Conservation (phyloP, 2,329 filamentous ascomycete genomes). For the Dichotomopilus funicola region DNA sequence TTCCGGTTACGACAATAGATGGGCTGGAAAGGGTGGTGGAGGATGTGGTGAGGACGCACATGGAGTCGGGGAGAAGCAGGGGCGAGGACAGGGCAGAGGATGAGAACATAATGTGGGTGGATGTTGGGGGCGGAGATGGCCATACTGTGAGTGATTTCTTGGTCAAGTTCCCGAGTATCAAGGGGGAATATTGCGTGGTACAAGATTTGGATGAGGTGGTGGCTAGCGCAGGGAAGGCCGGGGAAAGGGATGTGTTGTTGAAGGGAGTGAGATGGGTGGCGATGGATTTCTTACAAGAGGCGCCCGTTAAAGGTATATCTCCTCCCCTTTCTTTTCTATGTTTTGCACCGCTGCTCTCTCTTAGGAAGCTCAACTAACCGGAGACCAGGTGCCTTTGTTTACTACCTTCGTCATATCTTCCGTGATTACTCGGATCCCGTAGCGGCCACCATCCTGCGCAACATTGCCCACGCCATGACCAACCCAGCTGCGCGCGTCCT, state of each 20-base stretch:
- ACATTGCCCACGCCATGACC: slow-evolving; percentile 15
- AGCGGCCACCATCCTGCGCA: slow-evolving; percentile 16
- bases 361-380: neutral
- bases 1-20: slow-evolving; percentile 27
- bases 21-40: slow-evolving; percentile 23
- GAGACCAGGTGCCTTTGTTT: slow-evolving; percentile 26
- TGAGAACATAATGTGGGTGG: slow-evolving; percentile 24
- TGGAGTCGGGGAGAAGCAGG: no score
- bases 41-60: neutral
- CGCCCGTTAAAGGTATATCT: slow-evolving; percentile 26
- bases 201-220: slow-evolving; percentile 29
- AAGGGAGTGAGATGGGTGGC: slow-evolving; percentile 23
- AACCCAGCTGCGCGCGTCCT: slow-evolving; percentile 15
- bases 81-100: no score
- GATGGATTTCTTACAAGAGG: slow-evolving; percentile 26
- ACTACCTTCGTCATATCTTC: slow-evolving; percentile 30
- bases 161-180: slow-evolving; percentile 22
- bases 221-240: slow-evolving; percentile 10
- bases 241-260: slow-evolving; percentile 11
- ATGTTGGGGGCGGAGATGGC: slow-evolving; percentile 29
- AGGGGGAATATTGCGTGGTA: slow-evolving; percentile 23
- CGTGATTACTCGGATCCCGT: slow-evolving; percentile 30
- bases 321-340: neutral
- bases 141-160: slow-evolving; percentile 25
- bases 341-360: neutral